Base-by-base conservation (phyloP, 2,329 filamentous ascomycete species). In the Thielaviopsis populi region DNA sequence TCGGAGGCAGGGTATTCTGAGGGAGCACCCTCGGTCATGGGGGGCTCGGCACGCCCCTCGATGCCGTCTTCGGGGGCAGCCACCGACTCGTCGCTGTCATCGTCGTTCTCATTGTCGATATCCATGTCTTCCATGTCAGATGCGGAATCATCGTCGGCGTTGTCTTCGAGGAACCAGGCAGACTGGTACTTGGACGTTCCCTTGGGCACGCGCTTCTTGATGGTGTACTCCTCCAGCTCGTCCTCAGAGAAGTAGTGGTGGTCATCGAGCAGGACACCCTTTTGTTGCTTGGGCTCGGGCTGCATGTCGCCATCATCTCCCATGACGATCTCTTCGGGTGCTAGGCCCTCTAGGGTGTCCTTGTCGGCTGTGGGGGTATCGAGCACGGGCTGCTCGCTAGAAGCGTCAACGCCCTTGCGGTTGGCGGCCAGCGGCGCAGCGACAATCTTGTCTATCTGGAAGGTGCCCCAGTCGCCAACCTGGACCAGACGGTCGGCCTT, bases 191-290 rank as follows among this genome's bases (percentile, higher is more conserved):
- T 84, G 46, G 94, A 97, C 1, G 94, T 99, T 67, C 94, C 94
- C 74, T 86, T 89, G 0, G 94, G 94, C 24, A 99, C 75, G 67
- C 84, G 83, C 74, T 86, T 94, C 6, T 89, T 88, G 40, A 77
- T 75, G 42, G 79, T 75, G 19, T 83, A 77, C 62, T 84, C 78
- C 50, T 81, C 79, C 5, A 79, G 77, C 62, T 94, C 87, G 58
- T 94, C 90, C 53, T 97, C 92, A 0, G 91, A 91, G 72, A 97
- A 99, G 74, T 99, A 99, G 72, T 97, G 92, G 73, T 99, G 92
- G 68, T 97, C 92, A 69, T 99, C 94, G 10, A 99, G 79, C 48
- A 99, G 77, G 0, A 99, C 94, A 68, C 92, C 94, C 75, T 92
- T 95, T 71, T 86, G 85, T 53, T 80, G 78, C 46, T 61, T 48